phyloP scores from a whole-genome alignment of 192 early-diverging fungal species.

The Entomortierella beljakovae region DNA sequence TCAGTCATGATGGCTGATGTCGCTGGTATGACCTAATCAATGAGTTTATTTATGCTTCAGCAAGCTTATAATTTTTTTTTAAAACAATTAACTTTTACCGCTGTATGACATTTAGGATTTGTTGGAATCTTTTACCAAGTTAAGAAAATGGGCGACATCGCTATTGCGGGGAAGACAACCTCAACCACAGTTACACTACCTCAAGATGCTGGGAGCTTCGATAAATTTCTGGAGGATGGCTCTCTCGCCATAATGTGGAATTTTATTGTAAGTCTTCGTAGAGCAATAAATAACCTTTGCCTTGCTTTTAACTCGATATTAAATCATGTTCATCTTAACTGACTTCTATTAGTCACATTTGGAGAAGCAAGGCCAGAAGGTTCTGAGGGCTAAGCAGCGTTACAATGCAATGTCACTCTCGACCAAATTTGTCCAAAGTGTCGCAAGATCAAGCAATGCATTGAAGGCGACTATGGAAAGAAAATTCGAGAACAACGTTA shows the following conservation, averaged over 20 bases:
- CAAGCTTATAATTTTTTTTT: background rate
- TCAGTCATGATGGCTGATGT: constrained; percentile 27
- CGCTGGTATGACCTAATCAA: constrained; percentile 21
- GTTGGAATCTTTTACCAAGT: constrained; percentile 26
- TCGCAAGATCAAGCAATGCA: constrained; percentile 11
- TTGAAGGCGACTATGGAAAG: background rate
- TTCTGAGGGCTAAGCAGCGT: constrained; percentile 10
- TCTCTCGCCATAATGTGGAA: constrained; percentile 20
- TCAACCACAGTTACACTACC: constrained; percentile 6
- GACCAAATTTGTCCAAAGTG: constrained; percentile 5
- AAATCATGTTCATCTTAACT: constrained; percentile 1
- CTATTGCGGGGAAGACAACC: constrained; percentile 14
- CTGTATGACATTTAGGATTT: constrained; percentile 9
- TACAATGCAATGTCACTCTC: constrained; percentile 10
- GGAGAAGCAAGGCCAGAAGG: constrained; percentile 29
- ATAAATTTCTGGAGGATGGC: constrained; percentile 16
- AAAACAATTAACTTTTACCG: background rate
- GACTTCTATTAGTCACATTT: constrained; percentile 13
- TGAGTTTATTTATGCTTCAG: background rate
- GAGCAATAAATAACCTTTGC: background rate
- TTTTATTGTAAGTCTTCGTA: constrained; percentile 17
- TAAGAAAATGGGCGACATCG: constrained; percentile 15
- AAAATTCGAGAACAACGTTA: constrained; percentile 19
- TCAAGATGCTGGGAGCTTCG: background rate
- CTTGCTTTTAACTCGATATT: constrained; percentile 2